Evolutionary conservation across 306 rosid genomes (phyloP), one percentile per base, ranked within the genome.

Genomic region (Pueraria montana): DNA sequence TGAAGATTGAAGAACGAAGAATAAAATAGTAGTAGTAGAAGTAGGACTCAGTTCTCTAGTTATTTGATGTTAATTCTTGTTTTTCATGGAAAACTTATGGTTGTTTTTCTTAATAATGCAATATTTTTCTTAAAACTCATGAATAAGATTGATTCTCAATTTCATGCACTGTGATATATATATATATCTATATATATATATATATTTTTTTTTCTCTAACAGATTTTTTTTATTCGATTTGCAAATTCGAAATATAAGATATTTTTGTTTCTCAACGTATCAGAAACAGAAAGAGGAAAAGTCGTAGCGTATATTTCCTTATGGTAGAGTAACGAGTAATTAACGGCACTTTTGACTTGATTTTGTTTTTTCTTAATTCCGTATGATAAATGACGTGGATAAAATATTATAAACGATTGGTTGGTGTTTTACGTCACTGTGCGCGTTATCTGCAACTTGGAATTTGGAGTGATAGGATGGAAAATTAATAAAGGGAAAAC

Each of bases 401-500:
- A n/a, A 66, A 38, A 20, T 11, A 17, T 71, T 8, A 5, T 42
- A 17, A 53, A 72, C 66, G 81, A 32, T 26, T 80, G 32, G 82
- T 68, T 72, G 72, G 2, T 52, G 30, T 24, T n/a, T 11, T 34
- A 2, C 14, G 42, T 63, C 23, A 11, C 30, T 14, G 36, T 17
- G 21, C 45, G 27, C 76, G 36, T 36, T 74, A 67, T 58, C 27
- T 23, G 58, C 36, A 70, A 55, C 12, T 52, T 16, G 67, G 78
- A 30, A 8, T 53, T 21, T 11, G 30, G 14, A n/a, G 4, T 34
- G 0, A 34, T 34, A 1, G 10, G 56, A 12, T 14, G 20, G n/a
- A 36, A 11, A 53, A 55, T 79, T 67, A 36, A 53, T 16, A 27
- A 76, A 71, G 32, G 30, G 78, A 76, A 84, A 80, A 87, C 83